Percentiles rank a stretch among this genome's conserved stretches.
These are phyloP conservation scores for Sechiopsis laciniata DNA, from an alignment of 306 rosid species.

Conservation along the genomic window DNA sequence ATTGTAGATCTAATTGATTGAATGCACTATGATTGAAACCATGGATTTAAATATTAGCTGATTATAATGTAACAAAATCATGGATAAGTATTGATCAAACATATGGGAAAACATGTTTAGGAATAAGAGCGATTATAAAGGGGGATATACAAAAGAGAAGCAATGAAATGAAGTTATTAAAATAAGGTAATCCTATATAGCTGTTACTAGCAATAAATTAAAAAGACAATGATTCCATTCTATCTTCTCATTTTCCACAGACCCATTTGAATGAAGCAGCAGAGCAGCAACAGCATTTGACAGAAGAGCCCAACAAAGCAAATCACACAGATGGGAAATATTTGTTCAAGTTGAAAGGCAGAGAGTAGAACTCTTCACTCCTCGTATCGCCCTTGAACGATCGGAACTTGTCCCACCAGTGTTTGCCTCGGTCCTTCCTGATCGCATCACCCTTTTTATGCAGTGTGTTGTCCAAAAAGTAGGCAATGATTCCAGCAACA, in stretches of 20 bases:
- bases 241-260: conserved; percentile 15
- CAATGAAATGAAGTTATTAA: conserved; percentile 13
- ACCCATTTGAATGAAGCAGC: conserved; percentile 1
- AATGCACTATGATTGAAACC: too few species aligned
- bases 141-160: conserved; percentile 19
- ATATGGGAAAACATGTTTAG: conserved; percentile 2
- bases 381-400: conserved; percentile 73
- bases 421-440: conserved; percentile 90
- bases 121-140: conserved; percentile 4
- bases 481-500: conserved; percentile 77
- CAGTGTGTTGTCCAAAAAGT: conserved; percentile 81
- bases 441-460: conserved; percentile 49
- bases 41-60: not conserved
- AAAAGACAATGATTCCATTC: conserved; percentile 6
- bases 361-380: conserved; percentile 87
- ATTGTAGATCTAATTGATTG: too few species aligned
- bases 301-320: not conserved
- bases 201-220: conserved; percentile 14
- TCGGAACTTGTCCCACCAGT: conserved; percentile 92
- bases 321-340: conserved; percentile 68
- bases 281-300: conserved; percentile 19
- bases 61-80: not conserved
- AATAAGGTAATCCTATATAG: not conserved
- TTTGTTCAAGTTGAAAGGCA: conserved; percentile 91
- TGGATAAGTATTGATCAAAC: not conserved